A percentile compares a stretch with the other conserved stretches of the same genome.
Conservation (phyloP, 2,329 filamentous ascomycete species). For the Fusarium hainanense region DNA sequence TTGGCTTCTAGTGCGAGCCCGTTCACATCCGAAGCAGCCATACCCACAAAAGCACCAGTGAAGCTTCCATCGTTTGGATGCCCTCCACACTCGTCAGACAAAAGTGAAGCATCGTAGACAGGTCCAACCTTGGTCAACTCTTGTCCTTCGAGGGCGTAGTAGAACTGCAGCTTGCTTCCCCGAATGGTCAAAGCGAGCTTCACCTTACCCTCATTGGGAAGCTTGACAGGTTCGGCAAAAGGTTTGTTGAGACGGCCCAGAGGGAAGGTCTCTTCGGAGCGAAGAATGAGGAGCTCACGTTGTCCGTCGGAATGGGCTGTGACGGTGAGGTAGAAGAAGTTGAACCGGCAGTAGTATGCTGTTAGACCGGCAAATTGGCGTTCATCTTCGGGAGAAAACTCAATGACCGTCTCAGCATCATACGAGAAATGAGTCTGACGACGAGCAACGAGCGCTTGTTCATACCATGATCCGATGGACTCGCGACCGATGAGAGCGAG, state of each 20-base stretch:
- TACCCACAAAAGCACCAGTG: constrained; percentile 69
- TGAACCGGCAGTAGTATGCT: constrained; percentile 72
- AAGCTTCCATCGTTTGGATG: constrained; percentile 71
- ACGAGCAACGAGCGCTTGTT: constrained; percentile 66
- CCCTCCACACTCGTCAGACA: constrained; percentile 72
- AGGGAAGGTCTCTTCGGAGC: constrained; percentile 67
- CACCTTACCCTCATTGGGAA: constrained; percentile 67
- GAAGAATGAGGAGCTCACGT: constrained; percentile 67
- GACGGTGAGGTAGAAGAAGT: constrained; percentile 72
- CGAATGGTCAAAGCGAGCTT: constrained; percentile 63
- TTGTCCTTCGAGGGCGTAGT: constrained; percentile 61
- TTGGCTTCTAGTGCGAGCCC: constrained; percentile 58
- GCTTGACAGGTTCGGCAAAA: constrained; percentile 55
- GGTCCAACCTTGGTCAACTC: constrained; percentile 63
- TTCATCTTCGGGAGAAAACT: constrained; percentile 67
- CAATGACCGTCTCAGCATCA: constrained; percentile 66
- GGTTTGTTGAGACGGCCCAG: constrained; percentile 60
- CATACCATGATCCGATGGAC: constrained; percentile 67
- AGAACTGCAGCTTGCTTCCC: constrained; percentile 66
- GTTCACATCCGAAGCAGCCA: constrained; percentile 67
- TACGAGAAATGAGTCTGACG: constrained; percentile 70
- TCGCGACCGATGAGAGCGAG: constrained; percentile 64
- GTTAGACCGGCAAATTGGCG: constrained; percentile 70
- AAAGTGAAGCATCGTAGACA: constrained; percentile 67
- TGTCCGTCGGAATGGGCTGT: constrained; percentile 66